phyloP scores from a whole-genome alignment of 768 basidiomycete genomes.

The Lentinula boryana region DNA sequence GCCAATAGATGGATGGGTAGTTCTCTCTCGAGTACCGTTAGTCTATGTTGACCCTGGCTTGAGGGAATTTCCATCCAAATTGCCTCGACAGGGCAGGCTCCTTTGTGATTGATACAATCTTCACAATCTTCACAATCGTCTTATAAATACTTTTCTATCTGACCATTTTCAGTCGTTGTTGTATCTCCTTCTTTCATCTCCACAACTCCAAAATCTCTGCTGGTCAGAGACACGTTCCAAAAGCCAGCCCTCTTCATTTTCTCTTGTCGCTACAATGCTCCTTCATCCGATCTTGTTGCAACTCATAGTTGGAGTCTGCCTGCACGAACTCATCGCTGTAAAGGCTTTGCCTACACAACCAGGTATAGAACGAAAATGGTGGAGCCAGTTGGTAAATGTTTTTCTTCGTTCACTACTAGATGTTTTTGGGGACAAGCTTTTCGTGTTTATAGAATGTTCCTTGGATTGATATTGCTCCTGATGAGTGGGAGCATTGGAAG shows the following conservation, averaged over 20 bases:
- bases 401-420: background rate
- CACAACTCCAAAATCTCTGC: background rate
- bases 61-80: too few species aligned
- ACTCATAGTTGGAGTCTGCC: background rate
- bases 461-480: background rate
- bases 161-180: too few species aligned
- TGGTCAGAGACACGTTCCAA: background rate
- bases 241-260: background rate
- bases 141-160: too few species aligned
- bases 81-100: too few species aligned
- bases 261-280: background rate
- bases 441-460: background rate
- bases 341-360: background rate
- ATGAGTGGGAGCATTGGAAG: background rate
- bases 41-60: too few species aligned
- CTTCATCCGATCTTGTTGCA: background rate
- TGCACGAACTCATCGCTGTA: too few species aligned
- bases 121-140: too few species aligned
- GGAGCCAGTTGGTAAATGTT: background rate
- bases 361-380: too few species aligned
- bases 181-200: background rate
- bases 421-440: background rate
- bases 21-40: too few species aligned
- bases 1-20: too few species aligned
- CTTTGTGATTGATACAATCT: too few species aligned